These are phyloP conservation scores for Triangularia setosa DNA, from an alignment of 2,329 filamentous ascomycete species.

Conservation along the genomic window DNA sequence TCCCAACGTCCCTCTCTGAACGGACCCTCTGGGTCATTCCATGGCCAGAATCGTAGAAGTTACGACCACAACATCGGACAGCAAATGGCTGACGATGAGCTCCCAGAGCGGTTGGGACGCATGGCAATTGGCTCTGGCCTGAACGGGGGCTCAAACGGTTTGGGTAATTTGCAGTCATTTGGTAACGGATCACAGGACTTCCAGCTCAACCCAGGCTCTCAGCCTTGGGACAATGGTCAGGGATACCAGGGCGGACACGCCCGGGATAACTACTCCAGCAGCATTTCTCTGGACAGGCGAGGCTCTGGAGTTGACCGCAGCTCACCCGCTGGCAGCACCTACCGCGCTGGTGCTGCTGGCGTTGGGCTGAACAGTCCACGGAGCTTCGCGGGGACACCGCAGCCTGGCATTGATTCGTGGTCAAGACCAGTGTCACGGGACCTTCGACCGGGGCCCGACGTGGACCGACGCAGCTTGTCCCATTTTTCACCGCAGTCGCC, in stretches of 20 bases:
- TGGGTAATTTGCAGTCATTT: slow-evolving; percentile 20
- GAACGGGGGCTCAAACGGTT: slow-evolving; percentile 23
- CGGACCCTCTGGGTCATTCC: slow-evolving; percentile 45
- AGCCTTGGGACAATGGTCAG: slow-evolving; percentile 42
- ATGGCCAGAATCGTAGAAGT: slow-evolving; percentile 39
- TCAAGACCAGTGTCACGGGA: slow-evolving; percentile 34
- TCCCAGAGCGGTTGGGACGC: slow-evolving; percentile 34
- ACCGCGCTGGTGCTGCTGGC: slow-evolving; percentile 22
- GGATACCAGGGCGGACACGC: slow-evolving; percentile 27
- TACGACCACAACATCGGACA: slow-evolving; percentile 31
- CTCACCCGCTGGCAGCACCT: slow-evolving; percentile 34
- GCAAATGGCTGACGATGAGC: slow-evolving; percentile 37
- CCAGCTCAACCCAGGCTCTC: slow-evolving; percentile 45
- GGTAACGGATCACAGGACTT: slow-evolving; percentile 35
- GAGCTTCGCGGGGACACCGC: slow-evolving; percentile 29
- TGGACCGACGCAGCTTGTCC: slow-evolving; percentile 34
- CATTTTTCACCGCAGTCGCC: slow-evolving; percentile 32
- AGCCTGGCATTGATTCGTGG: slow-evolving; percentile 36
- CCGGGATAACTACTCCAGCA: slow-evolving; percentile 33
- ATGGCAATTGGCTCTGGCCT: slow-evolving; percentile 34
- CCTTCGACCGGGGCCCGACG: slow-evolving; percentile 25
- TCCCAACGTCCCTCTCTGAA: slow-evolving; percentile 43
- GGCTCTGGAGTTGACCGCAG: slow-evolving; percentile 37
- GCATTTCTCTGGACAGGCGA: slow-evolving; percentile 31
- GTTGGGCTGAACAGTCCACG: slow-evolving; percentile 31